Evolutionary conservation across 192 early-diverging fungal species (phyloP).

Genomic region (Rhizophagus clarus): DNA sequence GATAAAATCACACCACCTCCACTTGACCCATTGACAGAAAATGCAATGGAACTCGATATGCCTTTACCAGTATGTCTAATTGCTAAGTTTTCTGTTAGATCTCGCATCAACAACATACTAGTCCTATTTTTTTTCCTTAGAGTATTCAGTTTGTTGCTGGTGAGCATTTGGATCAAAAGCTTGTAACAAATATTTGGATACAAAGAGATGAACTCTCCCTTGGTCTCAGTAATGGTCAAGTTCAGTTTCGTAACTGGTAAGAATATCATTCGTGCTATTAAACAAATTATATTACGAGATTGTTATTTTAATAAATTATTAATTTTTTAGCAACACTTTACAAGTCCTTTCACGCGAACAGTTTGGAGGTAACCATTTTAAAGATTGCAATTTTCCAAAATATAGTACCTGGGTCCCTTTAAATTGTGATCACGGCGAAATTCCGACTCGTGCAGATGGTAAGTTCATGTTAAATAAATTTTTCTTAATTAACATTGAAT

Average conservation of each 20-base stretch:
- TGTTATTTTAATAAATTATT: not conserved
- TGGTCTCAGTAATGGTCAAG: slow-evolving; percentile 19
- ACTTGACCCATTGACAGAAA: not conserved
- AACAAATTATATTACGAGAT: too few relatives aligned
- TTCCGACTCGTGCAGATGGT: not conserved
- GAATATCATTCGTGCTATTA: not conserved
- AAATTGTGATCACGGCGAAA: not conserved
- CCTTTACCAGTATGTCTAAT: not conserved
- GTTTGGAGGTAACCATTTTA: not conserved
- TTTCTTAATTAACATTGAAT: not conserved
- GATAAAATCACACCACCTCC: not conserved
- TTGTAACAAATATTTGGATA: slow-evolving; percentile 21
- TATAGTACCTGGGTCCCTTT: slow-evolving; percentile 9
- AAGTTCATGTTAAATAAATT: not conserved
- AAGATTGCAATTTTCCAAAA: not conserved
- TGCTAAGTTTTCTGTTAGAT: not conserved
- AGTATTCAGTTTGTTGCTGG: not conserved
- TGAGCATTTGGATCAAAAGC: not conserved
- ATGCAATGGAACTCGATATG: not conserved
- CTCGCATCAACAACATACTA: too few relatives aligned
- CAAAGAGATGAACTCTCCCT: slow-evolving; percentile 12
- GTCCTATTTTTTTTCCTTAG: not conserved
- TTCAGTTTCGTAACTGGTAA: slow-evolving; percentile 28
- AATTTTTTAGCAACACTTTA: slow-evolving; percentile 11
- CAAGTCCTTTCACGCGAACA: not conserved